phyloP scores from a whole-genome alignment of 2,329 filamentous ascomycete species.

The Westerdykella sp. region DNA sequence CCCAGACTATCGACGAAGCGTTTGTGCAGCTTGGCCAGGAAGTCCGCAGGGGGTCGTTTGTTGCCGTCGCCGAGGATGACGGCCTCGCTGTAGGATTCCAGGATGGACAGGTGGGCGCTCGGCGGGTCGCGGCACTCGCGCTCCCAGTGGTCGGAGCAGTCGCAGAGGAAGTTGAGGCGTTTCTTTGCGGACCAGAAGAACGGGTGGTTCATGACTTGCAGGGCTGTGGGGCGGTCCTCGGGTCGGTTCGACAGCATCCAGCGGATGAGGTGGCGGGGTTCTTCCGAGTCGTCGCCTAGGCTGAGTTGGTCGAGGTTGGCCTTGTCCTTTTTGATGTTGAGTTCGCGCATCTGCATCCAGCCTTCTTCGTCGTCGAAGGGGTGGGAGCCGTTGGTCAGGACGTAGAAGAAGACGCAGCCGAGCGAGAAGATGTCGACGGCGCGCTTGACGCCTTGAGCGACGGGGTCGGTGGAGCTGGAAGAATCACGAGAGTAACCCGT shows the following conservation, averaged over 20 bases:
- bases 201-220: constrained; percentile 80
- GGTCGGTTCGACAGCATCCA: constrained; percentile 70
- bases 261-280: constrained; percentile 79
- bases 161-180: constrained; percentile 85
- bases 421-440: constrained; percentile 97
- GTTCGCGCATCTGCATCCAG: constrained; percentile 77
- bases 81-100: constrained; percentile 46
- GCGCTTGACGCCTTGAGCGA: constrained; percentile 74
- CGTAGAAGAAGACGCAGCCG: constrained; percentile 97
- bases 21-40: constrained; percentile 67
- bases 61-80: constrained; percentile 45
- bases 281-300: constrained; percentile 76
- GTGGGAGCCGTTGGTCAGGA: constrained; percentile 86
- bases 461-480: constrained; percentile 36
- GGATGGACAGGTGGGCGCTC: constrained; percentile 56
- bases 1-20: constrained; percentile 84
- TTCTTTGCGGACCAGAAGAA: constrained; percentile 96
- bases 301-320: constrained; percentile 67
- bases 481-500: constrained; percentile 41
- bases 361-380: constrained; percentile 91
- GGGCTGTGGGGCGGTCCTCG: constrained; percentile 63
- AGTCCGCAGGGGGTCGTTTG: constrained; percentile 59
- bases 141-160: constrained; percentile 94
- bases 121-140: constrained; percentile 82
- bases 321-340: constrained; percentile 90